phyloP scores from a whole-genome alignment of 108 stramenopile genomes.

The Stephanodiscus minutulus region DNA sequence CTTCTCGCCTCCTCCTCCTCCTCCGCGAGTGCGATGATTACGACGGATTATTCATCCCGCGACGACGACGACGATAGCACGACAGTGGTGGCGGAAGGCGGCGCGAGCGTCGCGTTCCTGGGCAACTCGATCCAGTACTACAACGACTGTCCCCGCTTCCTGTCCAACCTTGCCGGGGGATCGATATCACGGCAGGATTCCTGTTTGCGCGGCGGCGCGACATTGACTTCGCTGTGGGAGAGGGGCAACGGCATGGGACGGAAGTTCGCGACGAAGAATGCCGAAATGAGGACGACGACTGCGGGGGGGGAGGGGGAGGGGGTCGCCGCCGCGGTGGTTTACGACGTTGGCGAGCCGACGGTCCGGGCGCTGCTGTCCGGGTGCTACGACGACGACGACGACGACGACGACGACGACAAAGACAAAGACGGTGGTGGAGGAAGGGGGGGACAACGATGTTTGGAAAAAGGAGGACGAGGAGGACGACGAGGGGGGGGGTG shows the following conservation, averaged over 20 bases:
- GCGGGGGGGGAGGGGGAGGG: conserved; percentile 12
- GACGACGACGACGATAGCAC: no score
- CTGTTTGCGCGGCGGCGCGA: conserved; percentile 62
- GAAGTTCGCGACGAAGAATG: conserved; percentile 53
- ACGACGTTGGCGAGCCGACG: conserved; percentile 73
- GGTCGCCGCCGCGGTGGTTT: conserved; percentile 19
- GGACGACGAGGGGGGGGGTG: no score
- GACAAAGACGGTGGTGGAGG: neutral
- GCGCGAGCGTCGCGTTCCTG: conserved; percentile 52
- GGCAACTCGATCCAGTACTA: conserved; percentile 83
- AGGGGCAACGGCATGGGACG: conserved; percentile 72
- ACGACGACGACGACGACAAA: neutral
- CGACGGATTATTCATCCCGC: no score
- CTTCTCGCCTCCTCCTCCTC: no score
- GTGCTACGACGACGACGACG: conserved; percentile 1
- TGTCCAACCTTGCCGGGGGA: conserved; percentile 46
- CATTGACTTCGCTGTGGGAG: conserved; percentile 47
- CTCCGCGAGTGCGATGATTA: no score
- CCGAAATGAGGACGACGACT: conserved; percentile 12
- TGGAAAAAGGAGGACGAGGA: neutral
- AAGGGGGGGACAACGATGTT: conserved; percentile 1
- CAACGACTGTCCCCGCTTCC: conserved; percentile 74
- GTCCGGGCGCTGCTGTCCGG: conserved; percentile 48
- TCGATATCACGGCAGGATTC: conserved; percentile 4
- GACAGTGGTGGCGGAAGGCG: neutral